Conservation (phyloP, 306 rosid species). For the Lupinus albus region DNA sequence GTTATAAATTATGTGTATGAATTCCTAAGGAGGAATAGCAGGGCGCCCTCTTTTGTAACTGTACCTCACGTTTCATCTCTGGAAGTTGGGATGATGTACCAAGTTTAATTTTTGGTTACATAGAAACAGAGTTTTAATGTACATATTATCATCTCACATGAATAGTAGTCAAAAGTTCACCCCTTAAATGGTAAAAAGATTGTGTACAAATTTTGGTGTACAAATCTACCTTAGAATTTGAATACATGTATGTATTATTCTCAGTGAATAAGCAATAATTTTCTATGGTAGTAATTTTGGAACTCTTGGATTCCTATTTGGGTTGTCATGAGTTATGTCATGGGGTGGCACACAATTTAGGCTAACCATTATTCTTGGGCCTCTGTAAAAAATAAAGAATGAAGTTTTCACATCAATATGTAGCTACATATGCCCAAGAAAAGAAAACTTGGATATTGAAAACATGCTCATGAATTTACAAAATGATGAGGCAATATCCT, state of each 20-base stretch:
- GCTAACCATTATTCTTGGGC: neutral
- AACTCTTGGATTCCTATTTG: neutral
- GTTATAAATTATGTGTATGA: constrained; percentile 75
- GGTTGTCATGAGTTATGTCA: neutral
- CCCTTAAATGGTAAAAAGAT: constrained; percentile 9
- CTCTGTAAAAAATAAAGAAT: neutral
- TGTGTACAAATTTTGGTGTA: constrained; percentile 40
- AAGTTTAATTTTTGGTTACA: constrained; percentile 51
- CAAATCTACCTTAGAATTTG: too few species aligned
- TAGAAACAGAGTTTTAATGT: constrained; percentile 41
- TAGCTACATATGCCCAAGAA: neutral
- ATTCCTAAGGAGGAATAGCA: constrained; percentile 80
- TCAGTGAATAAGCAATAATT: too few species aligned
- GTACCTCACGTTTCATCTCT: constrained; percentile 75
- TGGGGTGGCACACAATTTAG: neutral
- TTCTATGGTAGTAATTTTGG: neutral
- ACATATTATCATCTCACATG: constrained; percentile 43
- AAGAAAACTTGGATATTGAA: too few species aligned
- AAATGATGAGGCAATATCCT: neutral
- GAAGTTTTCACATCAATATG: neutral
- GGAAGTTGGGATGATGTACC: constrained; percentile 93
- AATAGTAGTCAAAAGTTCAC: constrained; percentile 35
- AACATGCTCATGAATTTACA: neutral
- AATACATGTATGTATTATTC: too few species aligned
- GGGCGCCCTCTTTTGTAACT: constrained; percentile 59